Evolutionary conservation across 1,139 yeast species (phyloP), one percentile per base, ranked within the genome.

Genomic region (Scheffersomyces titani): DNA sequence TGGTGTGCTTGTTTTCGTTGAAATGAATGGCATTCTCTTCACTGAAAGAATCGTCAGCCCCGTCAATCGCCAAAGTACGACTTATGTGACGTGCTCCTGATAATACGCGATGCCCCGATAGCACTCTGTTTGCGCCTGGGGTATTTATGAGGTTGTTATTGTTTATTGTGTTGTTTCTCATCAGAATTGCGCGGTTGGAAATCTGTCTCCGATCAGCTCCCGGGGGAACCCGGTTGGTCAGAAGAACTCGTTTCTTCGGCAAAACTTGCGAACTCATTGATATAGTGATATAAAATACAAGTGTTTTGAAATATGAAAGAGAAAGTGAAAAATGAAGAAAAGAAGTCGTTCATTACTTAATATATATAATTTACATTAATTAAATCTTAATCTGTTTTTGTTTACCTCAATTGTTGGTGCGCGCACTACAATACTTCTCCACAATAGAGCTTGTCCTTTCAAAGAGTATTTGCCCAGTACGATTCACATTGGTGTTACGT

Each of bases 1-100:
- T 80, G 16, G 81, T 78, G 60, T 78, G 78, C 57, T 70, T 76
- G 65, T 80, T 80, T 52, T 78, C 80, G 60, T 78, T 76, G 62
- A 80, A 80, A 55, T 75, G 77, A 55, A 79, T 79, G 53, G 80
- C 81, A 55, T 75, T 77, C 49, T 77, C 82, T 6, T 72, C 76
- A 54, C 71, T 67, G 21, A 78, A 74, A 5, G 71, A 61, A 52
- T 68, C 68, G 49, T 63, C 20, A 45, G 51, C 57, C 4, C 67
- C 68, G 48, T 63, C 20, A 40, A 51, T 55, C 6, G 45, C 56
- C 24, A 56, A 40, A 4, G 52, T 40, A n/a, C 62, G 48, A 58
- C 70, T 69, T 11, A 59, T 67, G 55, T 63, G 70, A 51, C 71
- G 57, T 44, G 57, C 49, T 19, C 57, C 60, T 6, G 69, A 64